phyloP scores from a whole-genome alignment of 805 yeast genomes.

The Metschnikowia gelsemii region DNA sequence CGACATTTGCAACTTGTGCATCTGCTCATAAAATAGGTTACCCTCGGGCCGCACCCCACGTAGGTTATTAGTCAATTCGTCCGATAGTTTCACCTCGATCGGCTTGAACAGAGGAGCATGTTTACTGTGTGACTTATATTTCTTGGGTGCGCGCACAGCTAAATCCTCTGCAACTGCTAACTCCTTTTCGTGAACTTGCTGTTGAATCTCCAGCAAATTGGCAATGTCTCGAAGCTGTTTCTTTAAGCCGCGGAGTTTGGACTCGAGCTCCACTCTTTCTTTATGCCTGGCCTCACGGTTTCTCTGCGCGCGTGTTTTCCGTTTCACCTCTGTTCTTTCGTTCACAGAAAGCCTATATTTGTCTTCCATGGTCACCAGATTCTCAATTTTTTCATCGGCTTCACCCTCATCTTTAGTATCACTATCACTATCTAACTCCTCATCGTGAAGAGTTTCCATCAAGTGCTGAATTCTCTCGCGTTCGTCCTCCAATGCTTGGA shows the following conservation, averaged over 20 bases:
- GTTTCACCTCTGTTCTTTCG: conserved; percentile 63
- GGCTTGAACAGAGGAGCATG: conserved; percentile 43
- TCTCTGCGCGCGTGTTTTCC: conserved; percentile 76
- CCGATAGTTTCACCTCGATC: conserved; percentile 79
- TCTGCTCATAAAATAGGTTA: conserved; percentile 74
- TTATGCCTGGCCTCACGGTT: conserved; percentile 65
- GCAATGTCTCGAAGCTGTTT: conserved; percentile 58
- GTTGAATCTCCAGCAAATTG: conserved; percentile 26
- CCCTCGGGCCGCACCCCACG: conserved; percentile 90
- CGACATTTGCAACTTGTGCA: conserved; percentile 75
- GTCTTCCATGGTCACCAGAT: too few species aligned
- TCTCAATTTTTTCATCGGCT: conserved; percentile 41
- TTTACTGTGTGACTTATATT: conserved; percentile 37
- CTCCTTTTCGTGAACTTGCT: conserved; percentile 33
- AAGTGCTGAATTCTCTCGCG: conserved; percentile 62
- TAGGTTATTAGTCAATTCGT: conserved; percentile 83
- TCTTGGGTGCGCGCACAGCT: conserved; percentile 23
- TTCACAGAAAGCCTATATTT: conserved; percentile 62
- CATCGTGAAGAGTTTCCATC: conserved; percentile 60
- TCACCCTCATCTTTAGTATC: conserved; percentile 33
- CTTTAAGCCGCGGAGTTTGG: conserved; percentile 59
- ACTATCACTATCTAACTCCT: conserved; percentile 41
- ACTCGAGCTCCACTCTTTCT: conserved; percentile 55
- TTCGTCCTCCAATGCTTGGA: conserved; percentile 60
- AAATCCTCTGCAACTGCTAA: too few species aligned